Evolutionary conservation across 2,329 filamentous ascomycete species (phyloP).

Genomic region (Massarina eburnea): DNA sequence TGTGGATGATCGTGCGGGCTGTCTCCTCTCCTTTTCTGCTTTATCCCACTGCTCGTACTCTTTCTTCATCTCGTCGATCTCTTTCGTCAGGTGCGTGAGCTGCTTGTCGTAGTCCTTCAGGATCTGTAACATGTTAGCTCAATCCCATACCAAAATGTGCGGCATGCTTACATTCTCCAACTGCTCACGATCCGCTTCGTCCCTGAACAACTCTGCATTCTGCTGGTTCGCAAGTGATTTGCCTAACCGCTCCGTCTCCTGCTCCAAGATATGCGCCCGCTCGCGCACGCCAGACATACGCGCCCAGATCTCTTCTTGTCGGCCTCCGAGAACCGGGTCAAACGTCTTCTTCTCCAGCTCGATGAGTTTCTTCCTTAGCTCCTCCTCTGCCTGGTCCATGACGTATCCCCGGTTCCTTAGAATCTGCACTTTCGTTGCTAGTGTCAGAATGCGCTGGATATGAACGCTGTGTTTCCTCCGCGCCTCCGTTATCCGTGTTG

Average conservation of each 20-base stretch:
- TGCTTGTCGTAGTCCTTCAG: slow-evolving; percentile 81
- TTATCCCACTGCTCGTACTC: slow-evolving; percentile 61
- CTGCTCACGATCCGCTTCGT: slow-evolving; percentile 70
- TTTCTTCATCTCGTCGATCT: slow-evolving; percentile 59
- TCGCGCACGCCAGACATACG: slow-evolving; percentile 74
- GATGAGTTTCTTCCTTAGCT: slow-evolving; percentile 70
- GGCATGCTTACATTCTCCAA: slow-evolving; percentile 69
- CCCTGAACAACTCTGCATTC: slow-evolving; percentile 55
- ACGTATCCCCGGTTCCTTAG: slow-evolving; percentile 80
- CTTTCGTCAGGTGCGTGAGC: slow-evolving; percentile 71
- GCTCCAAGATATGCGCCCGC: slow-evolving; percentile 70
- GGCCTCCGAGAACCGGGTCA: slow-evolving; percentile 72
- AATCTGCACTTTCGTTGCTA: slow-evolving; percentile 79
- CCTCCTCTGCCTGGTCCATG: slow-evolving; percentile 76
- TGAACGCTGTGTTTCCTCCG: slow-evolving; percentile 72
- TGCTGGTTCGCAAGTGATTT: slow-evolving; percentile 50
- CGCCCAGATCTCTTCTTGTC: slow-evolving; percentile 85
- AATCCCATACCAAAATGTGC: background rate
- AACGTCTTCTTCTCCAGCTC: slow-evolving; percentile 69
- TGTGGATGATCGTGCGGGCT: slow-evolving; percentile 18
- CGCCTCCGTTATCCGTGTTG: slow-evolving; percentile 72
- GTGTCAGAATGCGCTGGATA: slow-evolving; percentile 69
- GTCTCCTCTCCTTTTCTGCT: slow-evolving; percentile 24
- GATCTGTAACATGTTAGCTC: slow-evolving; percentile 55
- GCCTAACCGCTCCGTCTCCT: slow-evolving; percentile 71